Evolutionary conservation across 1,284 basidiomycete genomes (phyloP).

Genomic region (Irpex sp.): DNA sequence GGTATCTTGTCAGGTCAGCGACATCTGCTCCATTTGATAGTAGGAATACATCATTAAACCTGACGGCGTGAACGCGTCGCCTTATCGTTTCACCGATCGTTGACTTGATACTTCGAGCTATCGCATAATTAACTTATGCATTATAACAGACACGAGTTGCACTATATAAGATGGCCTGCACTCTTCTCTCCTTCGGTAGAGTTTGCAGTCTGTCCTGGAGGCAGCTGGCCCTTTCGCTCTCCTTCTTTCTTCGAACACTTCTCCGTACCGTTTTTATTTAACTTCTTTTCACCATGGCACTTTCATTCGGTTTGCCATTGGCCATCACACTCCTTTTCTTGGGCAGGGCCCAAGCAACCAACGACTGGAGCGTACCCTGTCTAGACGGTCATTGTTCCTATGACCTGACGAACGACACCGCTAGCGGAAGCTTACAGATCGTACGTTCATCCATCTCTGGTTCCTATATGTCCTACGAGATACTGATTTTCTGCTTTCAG

Average conservation of each 20-base stretch:
- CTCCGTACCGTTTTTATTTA: neutral
- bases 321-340: neutral
- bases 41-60: too few relatives aligned
- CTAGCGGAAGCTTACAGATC: neutral
- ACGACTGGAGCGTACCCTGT: neutral
- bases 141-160: too few relatives aligned
- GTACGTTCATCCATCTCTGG: neutral
- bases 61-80: too few relatives aligned
- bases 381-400: constrained; percentile 1
- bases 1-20: too few relatives aligned
- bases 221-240: neutral
- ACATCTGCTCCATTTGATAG: too few relatives aligned
- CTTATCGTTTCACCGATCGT: too few relatives aligned
- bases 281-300: neutral
- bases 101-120: too few relatives aligned
- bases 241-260: neutral
- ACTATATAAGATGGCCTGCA: too few relatives aligned
- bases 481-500: constrained; percentile 1
- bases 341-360: neutral
- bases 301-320: neutral
- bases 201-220: too few relatives aligned
- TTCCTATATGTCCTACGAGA: neutral
- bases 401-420: neutral
- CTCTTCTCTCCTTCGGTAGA: too few relatives aligned
- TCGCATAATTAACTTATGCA: too few relatives aligned